Evolutionary conservation across 2,329 filamentous ascomycete species (phyloP).

Genomic region (Penicillium sclerotiorum): DNA sequence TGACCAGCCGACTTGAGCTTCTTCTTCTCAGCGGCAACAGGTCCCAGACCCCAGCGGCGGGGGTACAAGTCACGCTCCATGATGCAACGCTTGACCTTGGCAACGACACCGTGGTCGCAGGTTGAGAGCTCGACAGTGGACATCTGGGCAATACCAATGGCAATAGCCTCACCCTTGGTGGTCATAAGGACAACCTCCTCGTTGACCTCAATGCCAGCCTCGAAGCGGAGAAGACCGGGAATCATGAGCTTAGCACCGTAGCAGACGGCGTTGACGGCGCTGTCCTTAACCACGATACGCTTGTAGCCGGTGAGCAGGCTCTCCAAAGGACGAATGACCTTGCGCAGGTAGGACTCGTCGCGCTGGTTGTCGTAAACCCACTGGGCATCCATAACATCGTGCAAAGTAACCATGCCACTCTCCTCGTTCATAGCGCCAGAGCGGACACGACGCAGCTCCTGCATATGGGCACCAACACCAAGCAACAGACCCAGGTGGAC

Average conservation of each 20-base stretch:
- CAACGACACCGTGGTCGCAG: constrained; percentile 96
- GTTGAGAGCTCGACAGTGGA: constrained; percentile 95
- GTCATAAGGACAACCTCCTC: constrained; percentile 98
- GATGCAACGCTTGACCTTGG: constrained; percentile 98
- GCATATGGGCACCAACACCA: constrained; percentile 94
- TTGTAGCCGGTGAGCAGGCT: constrained; percentile 91
- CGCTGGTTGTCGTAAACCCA: constrained; percentile 95
- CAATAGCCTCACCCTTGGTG: constrained; percentile 98
- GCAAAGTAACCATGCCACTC: constrained; percentile 85
- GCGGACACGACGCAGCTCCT: constrained; percentile 91
- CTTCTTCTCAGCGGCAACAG: constrained; percentile 95
- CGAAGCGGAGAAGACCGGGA: constrained; percentile 89
- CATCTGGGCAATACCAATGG: constrained; percentile 95
- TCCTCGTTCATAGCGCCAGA: constrained; percentile 94
- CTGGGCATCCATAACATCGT: constrained; percentile 94
- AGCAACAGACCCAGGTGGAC: constrained; percentile 81
- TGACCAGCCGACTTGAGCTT: constrained; percentile 98
- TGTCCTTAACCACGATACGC: constrained; percentile 96
- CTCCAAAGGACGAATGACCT: constrained; percentile 90
- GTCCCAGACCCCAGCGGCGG: constrained; percentile 92
- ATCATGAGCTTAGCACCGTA: constrained; percentile 99
- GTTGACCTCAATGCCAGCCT: constrained; percentile 86
- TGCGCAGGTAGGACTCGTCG: constrained; percentile 89
- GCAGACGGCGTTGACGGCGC: constrained; percentile 93
- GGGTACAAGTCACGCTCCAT: constrained; percentile 99